Conservation (phyloP, 164 flowering plant genomes). For the Vitis amurensis region DNA sequence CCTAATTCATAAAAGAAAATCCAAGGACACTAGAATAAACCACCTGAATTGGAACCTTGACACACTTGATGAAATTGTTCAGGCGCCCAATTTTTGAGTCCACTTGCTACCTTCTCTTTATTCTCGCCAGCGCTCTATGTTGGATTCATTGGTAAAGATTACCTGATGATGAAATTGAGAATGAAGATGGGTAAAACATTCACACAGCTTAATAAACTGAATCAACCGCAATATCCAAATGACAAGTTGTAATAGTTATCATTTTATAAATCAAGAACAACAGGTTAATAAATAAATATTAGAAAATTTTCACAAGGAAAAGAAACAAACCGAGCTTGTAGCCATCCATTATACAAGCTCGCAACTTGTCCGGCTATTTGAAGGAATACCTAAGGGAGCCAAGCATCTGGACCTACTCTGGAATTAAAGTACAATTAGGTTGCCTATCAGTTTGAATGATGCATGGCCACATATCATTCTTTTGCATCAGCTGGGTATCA, state of each 20-base stretch:
- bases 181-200: no score
- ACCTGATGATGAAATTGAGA: slow-evolving; percentile 44
- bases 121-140: slow-evolving; percentile 94
- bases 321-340: slow-evolving; percentile 77
- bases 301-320: slow-evolving; percentile 6
- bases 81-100: slow-evolving; percentile 88
- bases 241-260: no score
- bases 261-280: neutral
- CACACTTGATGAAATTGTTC: slow-evolving; percentile 60
- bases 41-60: slow-evolving; percentile 84
- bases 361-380: slow-evolving; percentile 85
- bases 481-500: no score
- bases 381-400: slow-evolving; percentile 90
- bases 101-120: slow-evolving; percentile 76
- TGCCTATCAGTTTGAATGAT: neutral
- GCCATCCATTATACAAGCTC: slow-evolving; percentile 72
- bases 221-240: no score
- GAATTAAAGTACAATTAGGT: slow-evolving; percentile 11
- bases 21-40: neutral
- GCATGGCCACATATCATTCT: no score
- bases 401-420: slow-evolving; percentile 90
- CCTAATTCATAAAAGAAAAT: no score
- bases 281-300: neutral
- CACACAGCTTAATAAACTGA: no score
- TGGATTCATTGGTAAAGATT: slow-evolving; percentile 91